phyloP scores from a whole-genome alignment of 352 stramenopile genomes.

The Pythium volutum region DNA sequence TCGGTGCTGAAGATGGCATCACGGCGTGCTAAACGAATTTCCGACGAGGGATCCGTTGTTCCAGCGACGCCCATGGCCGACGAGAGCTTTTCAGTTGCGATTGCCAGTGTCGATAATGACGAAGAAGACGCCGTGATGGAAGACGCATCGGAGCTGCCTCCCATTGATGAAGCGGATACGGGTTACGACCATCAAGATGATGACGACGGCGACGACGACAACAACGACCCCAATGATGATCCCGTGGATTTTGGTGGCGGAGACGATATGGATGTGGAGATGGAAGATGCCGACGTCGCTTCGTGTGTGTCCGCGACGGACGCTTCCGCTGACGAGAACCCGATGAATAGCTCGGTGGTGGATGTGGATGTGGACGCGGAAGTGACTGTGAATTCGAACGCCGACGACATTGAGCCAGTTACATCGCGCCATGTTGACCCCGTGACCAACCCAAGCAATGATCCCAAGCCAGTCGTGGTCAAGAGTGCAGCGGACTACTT shows the following conservation, averaged over 20 bases:
- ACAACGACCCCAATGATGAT: conserved; percentile 25
- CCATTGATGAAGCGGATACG: conserved; percentile 10
- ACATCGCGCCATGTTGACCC: conserved; percentile 23
- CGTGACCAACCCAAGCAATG: conserved; percentile 9
- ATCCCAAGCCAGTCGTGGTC: conserved; percentile 11
- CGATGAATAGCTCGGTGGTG: background rate
- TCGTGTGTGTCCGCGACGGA: background rate
- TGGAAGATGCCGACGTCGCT: conserved; percentile 29
- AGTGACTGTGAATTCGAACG: background rate
- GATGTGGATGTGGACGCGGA: conserved; percentile 8
- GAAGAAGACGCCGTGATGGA: conserved; percentile 11
- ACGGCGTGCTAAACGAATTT: background rate
- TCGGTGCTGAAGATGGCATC: conserved; percentile 4
- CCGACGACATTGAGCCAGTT: conserved; percentile 10
- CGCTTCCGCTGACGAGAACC: conserved; percentile 15
- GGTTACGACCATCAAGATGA: conserved; percentile 37
- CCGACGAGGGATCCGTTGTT: conserved; percentile 4
- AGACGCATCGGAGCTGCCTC: background rate
- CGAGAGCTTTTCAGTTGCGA: background rate
- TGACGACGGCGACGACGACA: conserved; percentile 36
- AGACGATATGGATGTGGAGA: conserved; percentile 37
- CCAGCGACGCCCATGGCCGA: conserved; percentile 5
- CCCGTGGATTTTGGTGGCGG: conserved; percentile 38
- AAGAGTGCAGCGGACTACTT: conserved; percentile 61
- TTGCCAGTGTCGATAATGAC: background rate